Percentiles rank a stretch among this genome's conserved stretches.
Evolutionary conservation across 2,329 filamentous ascomycete genomes (phyloP).

Genomic region (Cordyceps cateniannulata): DNA sequence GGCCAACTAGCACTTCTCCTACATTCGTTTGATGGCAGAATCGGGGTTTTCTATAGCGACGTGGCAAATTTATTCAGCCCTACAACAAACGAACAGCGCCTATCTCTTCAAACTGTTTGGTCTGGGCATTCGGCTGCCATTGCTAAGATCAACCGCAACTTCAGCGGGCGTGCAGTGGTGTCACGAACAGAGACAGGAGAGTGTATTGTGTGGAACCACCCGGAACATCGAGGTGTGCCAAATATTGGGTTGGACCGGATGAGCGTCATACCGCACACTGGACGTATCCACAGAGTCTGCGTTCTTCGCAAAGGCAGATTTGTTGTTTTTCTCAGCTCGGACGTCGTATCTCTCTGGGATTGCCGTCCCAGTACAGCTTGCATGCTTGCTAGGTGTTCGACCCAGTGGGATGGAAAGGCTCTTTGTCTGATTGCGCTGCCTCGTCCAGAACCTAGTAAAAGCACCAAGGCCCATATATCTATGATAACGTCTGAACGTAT

Average conservation of each 20-base stretch:
- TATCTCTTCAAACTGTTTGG: slow-evolving; percentile 63
- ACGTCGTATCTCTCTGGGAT: slow-evolving; percentile 72
- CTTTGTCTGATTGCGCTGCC: slow-evolving; percentile 76
- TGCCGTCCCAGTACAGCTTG: slow-evolving; percentile 54
- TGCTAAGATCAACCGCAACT: slow-evolving; percentile 81
- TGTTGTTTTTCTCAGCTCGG: slow-evolving; percentile 71
- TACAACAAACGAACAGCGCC: slow-evolving; percentile 50
- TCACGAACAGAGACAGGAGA: slow-evolving; percentile 75
- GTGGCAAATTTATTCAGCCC: slow-evolving; percentile 78
- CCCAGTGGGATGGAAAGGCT: slow-evolving; percentile 60
- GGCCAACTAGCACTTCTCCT: slow-evolving; percentile 67
- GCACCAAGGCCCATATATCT: slow-evolving; percentile 63
- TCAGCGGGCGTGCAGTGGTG: slow-evolving; percentile 70
- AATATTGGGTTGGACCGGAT: slow-evolving; percentile 51
- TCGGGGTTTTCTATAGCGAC: slow-evolving; percentile 74
- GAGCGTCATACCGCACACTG: slow-evolving; percentile 59
- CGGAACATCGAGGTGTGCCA: slow-evolving; percentile 34
- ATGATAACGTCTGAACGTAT: slow-evolving; percentile 72
- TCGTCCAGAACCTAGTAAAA: slow-evolving; percentile 47
- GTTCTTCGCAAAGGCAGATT: slow-evolving; percentile 71
- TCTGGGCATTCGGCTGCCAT: slow-evolving; percentile 77
- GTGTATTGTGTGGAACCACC: slow-evolving; percentile 75
- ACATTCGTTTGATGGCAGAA: slow-evolving; percentile 78
- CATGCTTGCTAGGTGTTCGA: slow-evolving; percentile 45
- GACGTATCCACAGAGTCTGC: slow-evolving; percentile 74